Conservation (phyloP, 345 rosid genomes). For the Trapa bicornis region DNA sequence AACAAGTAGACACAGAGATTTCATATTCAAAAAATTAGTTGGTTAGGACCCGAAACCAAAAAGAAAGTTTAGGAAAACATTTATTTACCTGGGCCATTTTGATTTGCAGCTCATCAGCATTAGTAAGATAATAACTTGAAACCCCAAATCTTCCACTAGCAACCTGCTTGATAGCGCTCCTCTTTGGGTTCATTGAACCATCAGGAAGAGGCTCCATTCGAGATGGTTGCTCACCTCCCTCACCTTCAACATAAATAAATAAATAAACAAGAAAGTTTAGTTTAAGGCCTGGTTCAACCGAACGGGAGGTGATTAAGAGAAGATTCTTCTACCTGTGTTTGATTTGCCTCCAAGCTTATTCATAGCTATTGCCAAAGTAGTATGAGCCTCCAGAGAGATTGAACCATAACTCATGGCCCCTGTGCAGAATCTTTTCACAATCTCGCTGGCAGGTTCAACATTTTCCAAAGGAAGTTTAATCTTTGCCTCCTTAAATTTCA, state of each 20-base stretch:
- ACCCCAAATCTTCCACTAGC: slow-evolving; percentile 99
- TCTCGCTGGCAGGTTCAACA: slow-evolving; percentile 94
- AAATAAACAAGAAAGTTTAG: neutral
- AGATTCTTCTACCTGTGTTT: slow-evolving; percentile 55
- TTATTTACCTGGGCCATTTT: slow-evolving; percentile 96
- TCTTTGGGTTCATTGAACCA: slow-evolving; percentile 85
- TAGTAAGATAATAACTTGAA: slow-evolving; percentile 90
- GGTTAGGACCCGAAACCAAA: too few relatives aligned
- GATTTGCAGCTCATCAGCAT: slow-evolving; percentile 95
- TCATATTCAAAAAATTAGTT: too few relatives aligned
- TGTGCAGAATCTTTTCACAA: slow-evolving; percentile 93
- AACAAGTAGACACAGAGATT: too few relatives aligned
- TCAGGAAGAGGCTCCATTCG: slow-evolving; percentile 88
- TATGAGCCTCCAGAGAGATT: slow-evolving; percentile 88
- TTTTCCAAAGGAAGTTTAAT: slow-evolving; percentile 62
- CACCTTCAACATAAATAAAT: slow-evolving; percentile 35
- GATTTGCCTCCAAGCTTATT: slow-evolving; percentile 93
- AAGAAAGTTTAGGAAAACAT: too few relatives aligned
- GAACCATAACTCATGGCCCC: slow-evolving; percentile 99
- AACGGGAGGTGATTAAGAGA: neutral
- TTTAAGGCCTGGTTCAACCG: neutral
- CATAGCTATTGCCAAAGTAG: slow-evolving; percentile 87
- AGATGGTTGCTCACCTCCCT: slow-evolving; percentile 99
- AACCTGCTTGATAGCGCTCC: slow-evolving; percentile 97
- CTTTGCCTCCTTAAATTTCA: slow-evolving; percentile 66